Conservation (phyloP, 106 monocot genomes). For the Phalaenopsis aphrodite region DNA sequence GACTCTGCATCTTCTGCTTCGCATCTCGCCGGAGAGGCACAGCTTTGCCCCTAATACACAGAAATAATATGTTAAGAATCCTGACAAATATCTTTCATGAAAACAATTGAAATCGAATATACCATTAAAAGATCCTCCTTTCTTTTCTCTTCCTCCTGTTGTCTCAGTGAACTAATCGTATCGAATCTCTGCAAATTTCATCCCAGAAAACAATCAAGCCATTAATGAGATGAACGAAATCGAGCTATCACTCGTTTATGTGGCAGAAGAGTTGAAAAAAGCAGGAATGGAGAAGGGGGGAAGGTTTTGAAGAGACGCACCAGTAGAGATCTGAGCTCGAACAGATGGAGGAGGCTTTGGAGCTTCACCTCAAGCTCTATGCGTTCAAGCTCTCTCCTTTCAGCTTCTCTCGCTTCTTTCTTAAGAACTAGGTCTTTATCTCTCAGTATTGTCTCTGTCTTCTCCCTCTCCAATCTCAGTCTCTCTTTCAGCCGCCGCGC, state of each 20-base stretch:
- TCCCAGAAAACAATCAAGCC: background rate
- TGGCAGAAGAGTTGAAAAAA: too few species aligned
- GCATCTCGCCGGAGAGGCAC: background rate
- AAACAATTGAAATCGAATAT: background rate
- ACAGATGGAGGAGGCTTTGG: constrained; percentile 14
- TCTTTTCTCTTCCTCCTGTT: constrained; percentile 18
- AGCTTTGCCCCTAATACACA: background rate
- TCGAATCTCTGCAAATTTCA: constrained; percentile 8
- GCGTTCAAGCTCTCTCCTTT: constrained; percentile 29
- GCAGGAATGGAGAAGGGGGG: background rate
- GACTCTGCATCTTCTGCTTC: background rate
- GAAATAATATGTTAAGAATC: background rate
- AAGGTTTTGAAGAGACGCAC: constrained; percentile 8
- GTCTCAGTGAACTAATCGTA: constrained; percentile 10
- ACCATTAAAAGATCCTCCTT: constrained; percentile 14
- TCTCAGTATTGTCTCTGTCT: constrained; percentile 18
- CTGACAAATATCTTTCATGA: background rate
- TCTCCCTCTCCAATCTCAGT: constrained; percentile 29
- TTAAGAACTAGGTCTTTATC: constrained; percentile 17
- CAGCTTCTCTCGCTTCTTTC: constrained; percentile 20
- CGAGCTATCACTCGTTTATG: too few species aligned
- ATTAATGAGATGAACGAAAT: too few species aligned
- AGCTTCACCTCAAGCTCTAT: constrained; percentile 21
- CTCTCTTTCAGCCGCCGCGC: constrained; percentile 19
- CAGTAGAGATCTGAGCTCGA: constrained; percentile 16